These are phyloP conservation scores for Sclerotinia spermophila DNA, from an alignment of 2,329 filamentous ascomycete genomes.

Conservation along the genomic window DNA sequence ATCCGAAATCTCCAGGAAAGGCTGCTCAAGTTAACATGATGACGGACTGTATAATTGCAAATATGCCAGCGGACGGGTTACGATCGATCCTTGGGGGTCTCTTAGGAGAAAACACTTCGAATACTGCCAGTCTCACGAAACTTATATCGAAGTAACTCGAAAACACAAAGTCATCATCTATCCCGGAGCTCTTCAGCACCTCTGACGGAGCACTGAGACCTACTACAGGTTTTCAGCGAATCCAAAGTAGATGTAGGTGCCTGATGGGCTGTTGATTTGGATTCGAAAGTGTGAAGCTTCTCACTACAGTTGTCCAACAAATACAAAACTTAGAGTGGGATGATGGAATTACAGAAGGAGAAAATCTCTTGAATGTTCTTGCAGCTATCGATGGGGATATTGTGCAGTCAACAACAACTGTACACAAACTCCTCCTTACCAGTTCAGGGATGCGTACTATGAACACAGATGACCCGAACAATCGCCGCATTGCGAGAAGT, in stretches of 20 bases:
- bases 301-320: conserved; percentile 25
- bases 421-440: conserved; percentile 28
- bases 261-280: conserved; percentile 38
- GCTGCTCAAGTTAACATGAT: conserved; percentile 46
- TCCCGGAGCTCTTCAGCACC: conserved; percentile 23
- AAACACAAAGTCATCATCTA: conserved; percentile 27
- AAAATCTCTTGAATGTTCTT: conserved; percentile 28
- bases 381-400: conserved; percentile 37
- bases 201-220: neutral
- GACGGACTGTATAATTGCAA: conserved; percentile 46
- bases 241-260: conserved; percentile 33
- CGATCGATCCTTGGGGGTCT: conserved; percentile 39
- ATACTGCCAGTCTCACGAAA: conserved; percentile 38
- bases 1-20: conserved; percentile 22
- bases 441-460: conserved; percentile 22
- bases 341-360: neutral
- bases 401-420: conserved; percentile 31
- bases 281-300: conserved; percentile 33
- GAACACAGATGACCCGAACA: conserved; percentile 18
- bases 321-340: conserved; percentile 13
- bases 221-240: conserved; percentile 19
- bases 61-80: conserved; percentile 41
- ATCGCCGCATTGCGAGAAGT: conserved; percentile 16
- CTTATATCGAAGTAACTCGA: conserved; percentile 35
- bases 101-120: conserved; percentile 32